Percentiles rank a stretch among this genome's conserved stretches.
These are phyloP conservation scores for Pueraria montana DNA, from an alignment of 306 rosid species.

Conservation along the genomic window DNA sequence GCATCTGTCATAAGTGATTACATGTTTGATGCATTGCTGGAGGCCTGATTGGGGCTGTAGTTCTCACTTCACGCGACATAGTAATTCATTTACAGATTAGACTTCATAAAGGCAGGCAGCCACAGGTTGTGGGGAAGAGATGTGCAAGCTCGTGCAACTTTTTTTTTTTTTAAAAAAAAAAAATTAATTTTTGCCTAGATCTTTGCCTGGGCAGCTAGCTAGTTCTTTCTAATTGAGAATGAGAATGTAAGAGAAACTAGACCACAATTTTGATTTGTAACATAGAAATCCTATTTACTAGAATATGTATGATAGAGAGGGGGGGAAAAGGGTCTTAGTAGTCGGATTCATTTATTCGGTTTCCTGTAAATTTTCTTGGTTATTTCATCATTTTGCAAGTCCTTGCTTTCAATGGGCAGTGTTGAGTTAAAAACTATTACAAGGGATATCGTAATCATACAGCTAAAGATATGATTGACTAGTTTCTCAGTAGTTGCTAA, in stretches of 20 bases:
- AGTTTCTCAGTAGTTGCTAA: not conserved
- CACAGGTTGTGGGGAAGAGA: slow-evolving; percentile 54
- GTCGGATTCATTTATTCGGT: slow-evolving; percentile 54
- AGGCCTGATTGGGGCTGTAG: slow-evolving; percentile 45
- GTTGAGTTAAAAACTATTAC: not conserved
- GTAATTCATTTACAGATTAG: slow-evolving; percentile 62
- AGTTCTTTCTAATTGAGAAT: slow-evolving; percentile 59
- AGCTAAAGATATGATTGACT: not conserved
- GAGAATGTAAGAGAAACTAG: slow-evolving; percentile 66
- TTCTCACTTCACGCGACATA: slow-evolving; percentile 38
- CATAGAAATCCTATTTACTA: slow-evolving; percentile 73
- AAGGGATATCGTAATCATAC: not conserved
- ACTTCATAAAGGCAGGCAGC: slow-evolving; percentile 53
- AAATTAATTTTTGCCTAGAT: slow-evolving; percentile 48
- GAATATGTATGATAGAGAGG: slow-evolving; percentile 72
- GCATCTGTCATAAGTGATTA: slow-evolving; percentile 34
- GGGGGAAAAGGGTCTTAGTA: slow-evolving; percentile 44
- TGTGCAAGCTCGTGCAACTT: slow-evolving; percentile 59
- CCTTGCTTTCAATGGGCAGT: not conserved
- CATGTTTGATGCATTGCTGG: slow-evolving; percentile 3
- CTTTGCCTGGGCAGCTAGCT: slow-evolving; percentile 52
- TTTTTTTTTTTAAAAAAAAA: not conserved
- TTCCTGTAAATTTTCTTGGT: slow-evolving; percentile 32
- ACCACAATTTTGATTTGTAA: slow-evolving; percentile 95
- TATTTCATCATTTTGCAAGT: slow-evolving; percentile 6